phyloP scores from a whole-genome alignment of 495 filamentous ascomycete genomes.

The Penicillium canescens region DNA sequence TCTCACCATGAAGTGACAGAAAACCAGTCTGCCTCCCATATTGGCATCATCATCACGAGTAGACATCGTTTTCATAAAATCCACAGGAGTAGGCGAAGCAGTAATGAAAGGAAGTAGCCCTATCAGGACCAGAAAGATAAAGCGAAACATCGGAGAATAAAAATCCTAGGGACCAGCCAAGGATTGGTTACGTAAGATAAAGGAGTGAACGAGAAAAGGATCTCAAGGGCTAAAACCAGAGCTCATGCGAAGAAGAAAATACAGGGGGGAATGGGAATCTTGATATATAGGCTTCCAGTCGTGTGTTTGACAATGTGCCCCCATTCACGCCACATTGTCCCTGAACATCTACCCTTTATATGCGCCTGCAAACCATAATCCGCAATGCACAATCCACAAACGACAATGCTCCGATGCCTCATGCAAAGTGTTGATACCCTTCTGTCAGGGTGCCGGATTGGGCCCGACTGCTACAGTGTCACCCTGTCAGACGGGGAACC shows the following conservation, averaged over 20 bases:
- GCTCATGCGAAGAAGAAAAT: not conserved
- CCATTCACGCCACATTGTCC: not conserved
- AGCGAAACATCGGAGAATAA: conserved; percentile 11
- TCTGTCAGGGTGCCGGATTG: not conserved
- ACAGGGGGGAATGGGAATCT: not conserved
- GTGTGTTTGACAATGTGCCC: not conserved
- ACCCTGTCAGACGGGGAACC: conserved; percentile 8
- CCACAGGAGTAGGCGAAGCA: conserved; percentile 7
- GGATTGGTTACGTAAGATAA: not conserved
- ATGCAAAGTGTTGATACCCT: too few species aligned
- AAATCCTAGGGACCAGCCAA: conserved; percentile 2
- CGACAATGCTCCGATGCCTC: too few species aligned
- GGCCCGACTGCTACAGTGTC: conserved; percentile 8
- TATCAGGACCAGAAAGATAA: conserved; percentile 10
- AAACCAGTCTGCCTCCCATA: conserved; percentile 44
- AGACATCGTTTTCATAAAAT: not conserved
- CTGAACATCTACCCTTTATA: not conserved
- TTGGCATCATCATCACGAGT: not conserved
- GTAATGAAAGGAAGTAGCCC: conserved; percentile 9
- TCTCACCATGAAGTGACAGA: conserved; percentile 61
- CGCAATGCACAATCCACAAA: too few species aligned
- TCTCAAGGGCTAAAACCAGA: not conserved
- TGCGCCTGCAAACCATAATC: not conserved
- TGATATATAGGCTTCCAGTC: not conserved
- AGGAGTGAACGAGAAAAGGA: conserved; percentile 1